phyloP scores from a whole-genome alignment of 768 basidiomycete genomes.

The Leccinum sublutescens region DNA sequence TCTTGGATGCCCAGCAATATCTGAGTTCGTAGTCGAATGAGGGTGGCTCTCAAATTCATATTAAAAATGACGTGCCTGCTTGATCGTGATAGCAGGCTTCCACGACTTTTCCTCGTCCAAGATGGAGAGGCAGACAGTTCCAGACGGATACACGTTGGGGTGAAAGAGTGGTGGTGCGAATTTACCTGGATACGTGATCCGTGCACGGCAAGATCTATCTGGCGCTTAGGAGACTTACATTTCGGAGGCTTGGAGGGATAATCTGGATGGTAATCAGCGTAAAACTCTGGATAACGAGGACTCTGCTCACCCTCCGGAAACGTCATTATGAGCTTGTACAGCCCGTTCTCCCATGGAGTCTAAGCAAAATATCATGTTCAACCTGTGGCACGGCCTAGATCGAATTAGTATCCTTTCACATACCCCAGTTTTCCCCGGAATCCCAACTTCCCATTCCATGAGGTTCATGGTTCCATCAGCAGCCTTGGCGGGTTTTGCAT shows the following conservation, averaged over 20 bases:
- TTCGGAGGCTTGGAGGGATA: constrained; percentile 96
- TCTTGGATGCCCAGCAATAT: constrained; percentile 96
- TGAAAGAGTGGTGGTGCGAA: constrained; percentile 95
- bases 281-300: background rate
- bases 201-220: background rate
- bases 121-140: constrained; percentile 97
- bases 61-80: constrained; percentile 63
- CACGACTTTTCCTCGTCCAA: constrained; percentile 98
- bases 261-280: constrained; percentile 46
- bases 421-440: constrained; percentile 89
- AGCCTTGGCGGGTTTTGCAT: constrained; percentile 88
- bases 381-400: constrained; percentile 9
- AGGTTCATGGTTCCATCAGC: constrained; percentile 94
- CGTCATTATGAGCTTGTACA: constrained; percentile 89
- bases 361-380: constrained; percentile 34
- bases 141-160: constrained; percentile 98
- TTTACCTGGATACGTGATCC: constrained; percentile 65
- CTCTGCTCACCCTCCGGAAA: constrained; percentile 85
- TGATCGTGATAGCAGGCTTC: constrained; percentile 99
- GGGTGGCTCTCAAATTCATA: background rate
- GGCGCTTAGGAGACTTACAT: constrained; percentile 49
- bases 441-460: constrained; percentile 98
- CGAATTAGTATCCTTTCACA: constrained; percentile 33
- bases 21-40: constrained; percentile 39
- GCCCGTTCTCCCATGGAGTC: constrained; percentile 97